Evolutionary conservation across 768 basidiomycete species (phyloP), one percentile per base, ranked within the genome.

Genomic region (Amanita polypyramis): DNA sequence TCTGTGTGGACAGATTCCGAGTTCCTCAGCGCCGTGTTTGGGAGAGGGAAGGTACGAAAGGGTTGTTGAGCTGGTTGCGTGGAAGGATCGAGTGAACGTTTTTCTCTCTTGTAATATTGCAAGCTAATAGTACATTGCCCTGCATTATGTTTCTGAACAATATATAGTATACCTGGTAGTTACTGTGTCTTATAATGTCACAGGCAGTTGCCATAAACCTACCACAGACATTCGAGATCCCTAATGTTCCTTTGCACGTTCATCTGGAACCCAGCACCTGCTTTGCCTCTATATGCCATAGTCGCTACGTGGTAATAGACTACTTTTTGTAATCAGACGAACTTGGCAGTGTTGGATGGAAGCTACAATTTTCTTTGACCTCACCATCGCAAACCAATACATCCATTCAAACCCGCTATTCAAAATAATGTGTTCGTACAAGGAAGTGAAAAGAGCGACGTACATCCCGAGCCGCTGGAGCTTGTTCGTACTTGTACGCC

Each of bases 31-130:
- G 88, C 52, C 71, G 82, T 17, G 80, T 92, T 8, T 92, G 88
- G 88, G 89, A 91, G 60, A 70, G 86, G 39, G 88, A 91, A 57
- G 88, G 87, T 1, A 89, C 86, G 15, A 88, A 85, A 55, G 87
- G 88, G 2, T 56, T 90, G 46, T 56, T 89, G 66, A 80, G 74
- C 50, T 91, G 87, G 87, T 60, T 91, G 56, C 72, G 82, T 45
- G 84, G 82, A 14, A 72, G 87, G 52, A 73, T 89, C 39, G 84
- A 86, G 53, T 69, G 55, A 68, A 15, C 36, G 14, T 15, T 25
- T 15, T 37, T 36, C 68, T 69, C 47, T 10, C 53, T 43, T 32
- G 42, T 12, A 43, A 30, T 17, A 12, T 41, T 43, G 25, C n/a
- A 5, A 10, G 25, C 3, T 30, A 14, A 20, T 21, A 4, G 48